Percentiles rank a stretch among this genome's conserved stretches.
Conservation (phyloP, 2,329 filamentous ascomycete genomes). For the Hymenoscyphus albidus region DNA sequence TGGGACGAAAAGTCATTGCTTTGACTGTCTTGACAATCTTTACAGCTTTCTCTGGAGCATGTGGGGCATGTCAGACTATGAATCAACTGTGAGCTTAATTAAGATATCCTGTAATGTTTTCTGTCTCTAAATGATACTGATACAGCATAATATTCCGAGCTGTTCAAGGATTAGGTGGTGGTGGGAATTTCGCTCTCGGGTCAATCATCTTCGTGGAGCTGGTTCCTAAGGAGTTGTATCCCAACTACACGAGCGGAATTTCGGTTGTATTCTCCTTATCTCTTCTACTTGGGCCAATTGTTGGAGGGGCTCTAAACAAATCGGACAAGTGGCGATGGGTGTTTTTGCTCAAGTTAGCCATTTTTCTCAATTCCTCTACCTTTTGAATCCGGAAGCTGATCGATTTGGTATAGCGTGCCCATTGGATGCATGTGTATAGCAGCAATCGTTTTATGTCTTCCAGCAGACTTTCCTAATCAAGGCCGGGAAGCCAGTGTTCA, state of each 20-base stretch:
- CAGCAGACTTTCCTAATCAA: constrained; percentile 3
- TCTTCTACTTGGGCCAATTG: background rate
- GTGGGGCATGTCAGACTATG: constrained; percentile 16
- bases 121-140: background rate
- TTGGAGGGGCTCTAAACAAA: background rate
- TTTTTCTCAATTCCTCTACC: background rate
- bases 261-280: background rate
- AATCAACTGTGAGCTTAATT: constrained; percentile 14
- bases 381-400: background rate
- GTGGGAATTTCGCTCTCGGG: background rate
- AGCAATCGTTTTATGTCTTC: background rate
- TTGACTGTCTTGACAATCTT: constrained; percentile 5
- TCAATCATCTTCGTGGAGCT: constrained; percentile 1
- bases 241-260: background rate
- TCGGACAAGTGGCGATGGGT: constrained; percentile 3
- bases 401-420: background rate
- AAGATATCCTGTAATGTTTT: background rate
- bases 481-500: background rate
- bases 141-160: background rate
- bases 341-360: constrained; percentile 2
- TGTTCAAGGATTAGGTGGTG: background rate
- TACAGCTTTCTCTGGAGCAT: constrained; percentile 10
- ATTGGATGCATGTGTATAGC: background rate
- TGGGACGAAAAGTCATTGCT: constrained; percentile 8
- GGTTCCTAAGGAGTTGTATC: background rate